Base-by-base conservation (phyloP, 768 basidiomycete species). In the Termitomyces bulborhizus region DNA sequence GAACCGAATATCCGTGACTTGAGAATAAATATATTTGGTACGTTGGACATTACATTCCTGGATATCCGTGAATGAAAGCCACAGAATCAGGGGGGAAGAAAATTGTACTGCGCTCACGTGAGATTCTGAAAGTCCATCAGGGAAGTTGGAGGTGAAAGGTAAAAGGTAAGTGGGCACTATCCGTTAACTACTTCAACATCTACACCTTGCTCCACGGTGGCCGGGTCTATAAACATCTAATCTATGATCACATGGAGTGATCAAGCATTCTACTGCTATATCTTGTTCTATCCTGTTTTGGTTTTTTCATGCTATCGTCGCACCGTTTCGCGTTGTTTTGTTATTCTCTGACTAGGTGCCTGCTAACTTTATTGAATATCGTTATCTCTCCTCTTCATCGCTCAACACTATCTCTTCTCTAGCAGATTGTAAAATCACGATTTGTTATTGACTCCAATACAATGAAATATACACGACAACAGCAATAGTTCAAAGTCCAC, bases 331-430 rank as follows among this genome's bases (percentile, higher is more conserved):
- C 15, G 15, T 15, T 15, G 36, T 37, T 16, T 21, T 37, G 36
- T 37, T 34, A 3, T 34, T 13, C 31, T 32, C 34, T 34, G 34
- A 34, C 34, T 34, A 11, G 6, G 34, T 34, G 12, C 13, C 12
- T 13, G 34, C 34, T 4, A 12, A 34, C 12, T 34, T 34, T 11
- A 3, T 13, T 13, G 32, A 32, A 32, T 32, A 32, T 32, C 31
- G 31, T 8, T 34, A 13, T 34, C 11, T 34, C 12, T 13, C 6
- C 29, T 29, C 13, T 34, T 34, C 74, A 59, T 73, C 72, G 46
- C 32, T 6, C 18, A 32, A n/a, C 12, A 31, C 46, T 32, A 13
- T 29, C 12, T 31, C 12, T 4, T 4, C n/a, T 12, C 29, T 3
- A 11, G 4, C 8, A 12, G 7, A 11, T 42, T 18, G 3, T 7